These are phyloP conservation scores for Solanum neorickii DNA, from an alignment of 257 asterid species.

Conservation along the genomic window DNA sequence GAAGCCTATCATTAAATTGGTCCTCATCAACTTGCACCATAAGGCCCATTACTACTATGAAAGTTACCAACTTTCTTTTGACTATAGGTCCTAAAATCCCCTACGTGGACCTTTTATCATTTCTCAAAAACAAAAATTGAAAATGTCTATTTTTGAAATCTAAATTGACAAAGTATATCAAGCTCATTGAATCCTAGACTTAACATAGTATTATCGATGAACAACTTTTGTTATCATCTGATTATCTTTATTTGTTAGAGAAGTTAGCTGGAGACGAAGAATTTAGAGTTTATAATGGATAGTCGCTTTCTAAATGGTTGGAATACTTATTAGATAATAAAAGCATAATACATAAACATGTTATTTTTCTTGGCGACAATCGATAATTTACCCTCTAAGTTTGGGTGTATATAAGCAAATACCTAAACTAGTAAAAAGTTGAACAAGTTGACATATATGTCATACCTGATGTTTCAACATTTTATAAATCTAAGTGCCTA, in stretches of 20 bases:
- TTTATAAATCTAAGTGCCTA: too few species aligned
- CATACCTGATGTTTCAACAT: too few species aligned
- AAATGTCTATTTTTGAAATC: background rate
- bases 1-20: background rate
- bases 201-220: background rate
- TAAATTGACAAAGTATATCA: background rate
- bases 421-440: too few species aligned
- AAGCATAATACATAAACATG: too few species aligned
- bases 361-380: too few species aligned
- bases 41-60: background rate
- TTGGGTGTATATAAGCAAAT: too few species aligned
- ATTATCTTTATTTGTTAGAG: background rate
- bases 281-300: background rate
- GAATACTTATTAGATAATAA: background rate
- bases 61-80: background rate
- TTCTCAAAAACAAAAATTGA: background rate
- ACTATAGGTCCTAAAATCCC: background rate
- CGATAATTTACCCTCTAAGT: accelerated
- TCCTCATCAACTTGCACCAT: conserved; percentile 1
- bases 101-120: background rate
- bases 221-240: background rate
- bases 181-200: background rate
- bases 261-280: accelerated
- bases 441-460: too few species aligned
- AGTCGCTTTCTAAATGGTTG: background rate